These are phyloP conservation scores for Gentiana straminea DNA, from an alignment of 257 asterid species.

Conservation along the genomic window DNA sequence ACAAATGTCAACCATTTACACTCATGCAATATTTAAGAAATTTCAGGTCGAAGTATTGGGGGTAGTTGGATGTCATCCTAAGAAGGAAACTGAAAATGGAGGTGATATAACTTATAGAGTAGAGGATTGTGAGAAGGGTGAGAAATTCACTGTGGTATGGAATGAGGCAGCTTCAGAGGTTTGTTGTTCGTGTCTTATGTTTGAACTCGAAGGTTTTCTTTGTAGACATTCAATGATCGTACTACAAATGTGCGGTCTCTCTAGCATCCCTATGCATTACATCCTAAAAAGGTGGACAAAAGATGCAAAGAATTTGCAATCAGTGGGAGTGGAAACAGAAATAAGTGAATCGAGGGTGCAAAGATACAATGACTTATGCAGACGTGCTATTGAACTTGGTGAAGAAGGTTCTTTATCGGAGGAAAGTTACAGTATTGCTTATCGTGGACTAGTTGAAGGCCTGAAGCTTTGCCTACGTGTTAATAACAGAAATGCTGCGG, in stretches of 20 bases:
- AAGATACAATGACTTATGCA: constrained; percentile 84
- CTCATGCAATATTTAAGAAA: constrained; percentile 80
- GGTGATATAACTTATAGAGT: constrained; percentile 48
- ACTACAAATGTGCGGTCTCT: constrained; percentile 87
- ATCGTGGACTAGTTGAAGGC: constrained; percentile 71
- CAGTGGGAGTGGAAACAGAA: constrained; percentile 46
- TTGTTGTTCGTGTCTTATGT: constrained; percentile 91
- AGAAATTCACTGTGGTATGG: constrained; percentile 69
- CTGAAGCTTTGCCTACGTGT: constrained; percentile 70
- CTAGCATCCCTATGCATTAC: constrained; percentile 71
- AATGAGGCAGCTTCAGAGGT: constrained; percentile 58
- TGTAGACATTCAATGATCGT: constrained; percentile 95
- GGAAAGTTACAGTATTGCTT: constrained; percentile 64
- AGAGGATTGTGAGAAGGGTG: constrained; percentile 82
- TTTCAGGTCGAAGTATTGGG: constrained; percentile 94
- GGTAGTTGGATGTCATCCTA: constrained; percentile 97
- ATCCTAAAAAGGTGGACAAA: constrained; percentile 94
- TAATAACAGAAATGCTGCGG: constrained; percentile 54
- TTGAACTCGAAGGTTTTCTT: constrained; percentile 82
- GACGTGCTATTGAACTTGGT: constrained; percentile 74
- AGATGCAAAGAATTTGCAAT: constrained; percentile 64
- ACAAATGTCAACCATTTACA: constrained; percentile 82
- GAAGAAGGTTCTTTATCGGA: constrained; percentile 84
- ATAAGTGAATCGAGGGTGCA: constrained; percentile 62
- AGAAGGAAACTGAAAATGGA: constrained; percentile 56